Evolutionary conservation across 1,284 basidiomycete genomes (phyloP).

Genomic region (Ceratobasidium papillatum): DNA sequence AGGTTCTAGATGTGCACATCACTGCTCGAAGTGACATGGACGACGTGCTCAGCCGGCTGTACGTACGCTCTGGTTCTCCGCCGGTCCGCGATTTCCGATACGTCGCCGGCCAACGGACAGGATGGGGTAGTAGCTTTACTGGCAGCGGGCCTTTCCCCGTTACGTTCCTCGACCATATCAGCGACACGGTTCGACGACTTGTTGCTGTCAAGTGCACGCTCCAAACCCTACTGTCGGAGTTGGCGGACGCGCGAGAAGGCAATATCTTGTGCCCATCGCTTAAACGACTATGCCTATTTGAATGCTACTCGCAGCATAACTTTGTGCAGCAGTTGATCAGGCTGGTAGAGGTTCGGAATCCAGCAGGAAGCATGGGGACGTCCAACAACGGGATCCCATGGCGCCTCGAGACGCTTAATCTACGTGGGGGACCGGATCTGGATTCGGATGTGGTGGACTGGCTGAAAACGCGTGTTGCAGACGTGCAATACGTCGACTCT

Average conservation of each 20-base stretch:
- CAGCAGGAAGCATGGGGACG: constrained; percentile 19
- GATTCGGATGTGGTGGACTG: constrained; percentile 35
- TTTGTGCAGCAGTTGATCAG: constrained; percentile 39
- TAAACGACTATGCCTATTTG: constrained; percentile 23
- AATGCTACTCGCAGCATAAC: constrained; percentile 35
- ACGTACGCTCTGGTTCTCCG: constrained; percentile 25
- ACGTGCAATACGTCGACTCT: constrained; percentile 33
- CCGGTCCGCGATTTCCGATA: constrained; percentile 31
- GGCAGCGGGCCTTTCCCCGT: constrained; percentile 37
- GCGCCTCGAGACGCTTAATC: constrained; percentile 20
- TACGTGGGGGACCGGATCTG: constrained; percentile 34
- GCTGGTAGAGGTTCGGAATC: constrained; percentile 33
- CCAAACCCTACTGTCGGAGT: constrained; percentile 26
- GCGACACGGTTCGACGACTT: constrained; percentile 12
- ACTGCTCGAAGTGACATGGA: constrained; percentile 36
- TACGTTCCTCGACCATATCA: constrained; percentile 37
- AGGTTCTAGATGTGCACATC: constrained; percentile 35
- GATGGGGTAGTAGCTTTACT: constrained; percentile 39
- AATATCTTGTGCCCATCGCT: constrained; percentile 18
- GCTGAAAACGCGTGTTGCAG: constrained; percentile 33
- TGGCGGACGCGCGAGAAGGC: constrained; percentile 32
- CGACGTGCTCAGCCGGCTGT: constrained; percentile 26
- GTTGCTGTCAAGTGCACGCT: constrained; percentile 34
- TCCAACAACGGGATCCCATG: constrained; percentile 13
- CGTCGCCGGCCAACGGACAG: constrained; percentile 34